Base-by-base conservation (phyloP, 305 asterid species). In the Ilex paraguariensis region DNA sequence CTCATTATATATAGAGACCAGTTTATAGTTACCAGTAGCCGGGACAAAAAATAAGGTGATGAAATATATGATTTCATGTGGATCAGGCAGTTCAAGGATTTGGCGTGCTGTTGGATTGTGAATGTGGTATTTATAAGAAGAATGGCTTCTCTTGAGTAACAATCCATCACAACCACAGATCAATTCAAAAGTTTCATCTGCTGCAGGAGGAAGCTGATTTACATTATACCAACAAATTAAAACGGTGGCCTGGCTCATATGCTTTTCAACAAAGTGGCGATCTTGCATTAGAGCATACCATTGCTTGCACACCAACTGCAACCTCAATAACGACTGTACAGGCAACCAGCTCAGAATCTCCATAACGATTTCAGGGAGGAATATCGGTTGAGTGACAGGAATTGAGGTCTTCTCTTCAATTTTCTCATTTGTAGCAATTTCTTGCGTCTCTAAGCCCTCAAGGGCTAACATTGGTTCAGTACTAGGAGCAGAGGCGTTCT, bases 261-360 rank as follows among this genome's bases (percentile, higher is more conserved):
- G 28, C 28, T 21, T 21, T 21, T 21, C 28, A 21, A 21, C 28
- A 21, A 21, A 21, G 28, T 21, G 28, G 28, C 28, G 28, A 21
- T 21, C 28, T 21, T 21, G 28, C 28, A 63, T 56, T 0, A 52
- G 8, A 2, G 65, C 39, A 17, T n/a, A 65, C 82, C 79, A 73
- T 6, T 57, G 60, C 40, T 68, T 77, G 68, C 66, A 65, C 42
- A 74, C 75, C 2, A 67, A 57, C 33, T 71, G 79, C 40, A 56
- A 39, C 13, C 10, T 53, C 8, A 36, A 16, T 10, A 68, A 64
- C 16, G 51, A 6, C 66, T 62, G 71, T 33, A 64, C 2, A 1
- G 77, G 70, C 53, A 74, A 10, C 60, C 66, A 10, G 49, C 66
- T 51, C 61, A 78, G 1, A 36, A 77, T 68, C 63, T 77, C 77